Conservation (phyloP, 2,329 filamentous ascomycete species). For the Verticillium alfalfae region DNA sequence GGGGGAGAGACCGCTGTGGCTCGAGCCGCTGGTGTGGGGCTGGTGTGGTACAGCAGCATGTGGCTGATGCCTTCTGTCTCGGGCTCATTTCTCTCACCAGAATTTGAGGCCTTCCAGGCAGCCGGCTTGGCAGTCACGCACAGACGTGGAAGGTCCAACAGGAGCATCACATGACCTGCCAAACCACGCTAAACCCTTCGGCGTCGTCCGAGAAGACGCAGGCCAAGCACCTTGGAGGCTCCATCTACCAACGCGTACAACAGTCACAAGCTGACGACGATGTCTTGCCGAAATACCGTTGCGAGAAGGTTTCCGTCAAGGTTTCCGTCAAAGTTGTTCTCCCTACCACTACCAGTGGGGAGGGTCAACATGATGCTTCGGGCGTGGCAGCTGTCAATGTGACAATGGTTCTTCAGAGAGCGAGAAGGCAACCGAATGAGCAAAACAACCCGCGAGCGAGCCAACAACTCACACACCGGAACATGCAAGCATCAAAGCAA, state of each 20-base stretch:
- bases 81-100: background rate
- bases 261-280: slow-evolving; percentile 9
- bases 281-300: slow-evolving; percentile 7
- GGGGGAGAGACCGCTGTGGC: background rate
- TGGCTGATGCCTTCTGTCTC: slow-evolving; percentile 6
- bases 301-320: background rate
- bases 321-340: background rate
- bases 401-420: no score
- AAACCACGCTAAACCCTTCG: slow-evolving; percentile 10
- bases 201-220: slow-evolving; percentile 11
- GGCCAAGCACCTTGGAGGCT: background rate
- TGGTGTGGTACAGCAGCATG: background rate
- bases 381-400: background rate
- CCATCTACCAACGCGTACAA: background rate
- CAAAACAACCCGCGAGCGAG: no score
- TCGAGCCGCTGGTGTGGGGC: background rate
- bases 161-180: background rate
- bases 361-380: background rate
- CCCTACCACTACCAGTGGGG: background rate
- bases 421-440: no score
- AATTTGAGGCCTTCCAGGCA: background rate
- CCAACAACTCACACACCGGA: no score
- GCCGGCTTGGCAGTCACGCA: background rate
- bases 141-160: background rate
- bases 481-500: background rate